Conservation (phyloP, 148 eudicot genomes). For the Persicaria maculosa region DNA sequence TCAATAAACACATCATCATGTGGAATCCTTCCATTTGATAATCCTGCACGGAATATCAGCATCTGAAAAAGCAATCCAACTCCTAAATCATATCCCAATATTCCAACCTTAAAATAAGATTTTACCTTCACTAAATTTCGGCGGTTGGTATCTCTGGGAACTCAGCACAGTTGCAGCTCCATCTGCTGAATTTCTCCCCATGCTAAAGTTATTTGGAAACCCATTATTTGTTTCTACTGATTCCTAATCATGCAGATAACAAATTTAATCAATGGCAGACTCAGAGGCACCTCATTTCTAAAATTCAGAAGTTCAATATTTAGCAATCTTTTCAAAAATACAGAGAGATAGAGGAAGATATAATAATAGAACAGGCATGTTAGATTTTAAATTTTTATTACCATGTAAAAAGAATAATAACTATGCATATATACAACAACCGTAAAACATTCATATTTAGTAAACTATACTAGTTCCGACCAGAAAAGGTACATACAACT, state of each 20-base stretch:
- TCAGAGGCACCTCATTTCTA: not conserved
- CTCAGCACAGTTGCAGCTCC: not conserved
- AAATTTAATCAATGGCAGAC: not conserved
- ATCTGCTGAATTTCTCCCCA: constrained; percentile 14
- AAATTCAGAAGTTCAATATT: not conserved
- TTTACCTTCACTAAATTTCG: not conserved
- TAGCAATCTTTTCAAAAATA: not conserved
- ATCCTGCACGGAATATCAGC: constrained; percentile 32
- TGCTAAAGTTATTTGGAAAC: constrained; percentile 19
- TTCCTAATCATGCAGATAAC: constrained; percentile 28
- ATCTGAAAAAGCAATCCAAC: not conserved
- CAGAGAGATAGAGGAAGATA: not conserved
- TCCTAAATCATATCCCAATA: not conserved
- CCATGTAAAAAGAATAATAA: not conserved
- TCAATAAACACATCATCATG: constrained; percentile 38
- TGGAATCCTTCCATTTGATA: constrained; percentile 28
- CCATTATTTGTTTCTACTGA: constrained; percentile 30
- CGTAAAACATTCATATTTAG: not conserved
- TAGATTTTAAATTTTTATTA: not conserved
- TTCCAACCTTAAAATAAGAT: not conserved
- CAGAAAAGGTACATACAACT: not conserved
- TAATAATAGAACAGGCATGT: not conserved
- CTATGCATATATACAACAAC: not conserved
- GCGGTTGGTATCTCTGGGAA: constrained; percentile 2
- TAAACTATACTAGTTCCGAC: not conserved